Evolutionary conservation across 176 grass and related monocot genomes (phyloP), one percentile per base, ranked within the genome.

Genomic region (Pontederia crassipes): DNA sequence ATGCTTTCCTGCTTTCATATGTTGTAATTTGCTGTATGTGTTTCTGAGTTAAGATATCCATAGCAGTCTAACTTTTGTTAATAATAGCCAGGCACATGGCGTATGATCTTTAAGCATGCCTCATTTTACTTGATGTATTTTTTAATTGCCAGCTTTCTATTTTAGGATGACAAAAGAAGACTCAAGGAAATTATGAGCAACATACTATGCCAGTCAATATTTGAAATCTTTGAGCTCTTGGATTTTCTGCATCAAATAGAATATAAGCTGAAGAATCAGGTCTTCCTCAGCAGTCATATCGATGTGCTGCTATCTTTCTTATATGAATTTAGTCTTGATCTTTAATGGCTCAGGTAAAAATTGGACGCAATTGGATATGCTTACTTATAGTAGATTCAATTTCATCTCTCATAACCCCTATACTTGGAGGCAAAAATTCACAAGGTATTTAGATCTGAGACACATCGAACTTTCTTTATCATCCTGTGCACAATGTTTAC

Each of bases 181-280:
- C 72, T 92, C 46, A 74, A 83, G 70, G 79, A 49, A 48, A 72
- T 81, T 57, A 81, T 98, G 87, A 81, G 74, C 69, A 88, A 63
- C 45, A 88, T 98, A 74, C 45, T 83, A 26, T 92, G 79, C 73
- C 64, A 77, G 10, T 71, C 81, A 12, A 62, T 98, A 45, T 98
- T 81, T 88, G 93, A 98, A 76, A 83, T 98, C 58, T 92, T 98
- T 79, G n/a, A 61, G 67, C 75, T 98, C 80, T 72, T 86, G 73
- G 84, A 88, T 76, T 54, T 81, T 46, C 57, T 92, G 32, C 67
- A 76, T 70, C 87, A 83, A 59, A 73, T 92, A 45, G 93, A 98
- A 76, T 54, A 69, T 62, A 80, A 64, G 46, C 67, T 92, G 32
- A 88, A 79, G 55, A 57, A 74, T 46, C 85, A 62, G 84, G 87